Evolutionary conservation across 495 filamentous ascomycete species (phyloP).

Genomic region (Neurospora discreta): DNA sequence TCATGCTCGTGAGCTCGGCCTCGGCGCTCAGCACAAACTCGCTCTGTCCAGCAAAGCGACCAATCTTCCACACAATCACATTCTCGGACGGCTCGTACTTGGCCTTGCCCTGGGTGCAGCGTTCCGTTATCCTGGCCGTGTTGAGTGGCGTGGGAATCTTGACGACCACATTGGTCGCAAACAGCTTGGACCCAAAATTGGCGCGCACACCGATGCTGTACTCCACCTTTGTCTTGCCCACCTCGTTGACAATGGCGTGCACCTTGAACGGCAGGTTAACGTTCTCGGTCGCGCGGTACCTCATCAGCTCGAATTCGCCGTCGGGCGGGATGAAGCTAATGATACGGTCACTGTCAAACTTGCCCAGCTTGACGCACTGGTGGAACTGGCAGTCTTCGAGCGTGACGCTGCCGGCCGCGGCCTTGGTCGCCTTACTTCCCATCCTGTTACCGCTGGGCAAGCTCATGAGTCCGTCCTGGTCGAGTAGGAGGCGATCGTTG

Average conservation of each 20-base stretch:
- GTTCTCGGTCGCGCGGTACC: slow-evolving; percentile 98
- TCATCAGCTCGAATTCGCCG: slow-evolving; percentile 98
- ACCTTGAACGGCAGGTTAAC: slow-evolving; percentile 99
- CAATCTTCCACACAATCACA: slow-evolving; percentile 98
- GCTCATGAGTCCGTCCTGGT: slow-evolving; percentile 56
- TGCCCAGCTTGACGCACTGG: slow-evolving; percentile 95
- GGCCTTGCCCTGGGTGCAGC: slow-evolving; percentile 88
- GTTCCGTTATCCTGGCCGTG: slow-evolving; percentile 87
- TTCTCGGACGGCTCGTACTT: slow-evolving; percentile 98
- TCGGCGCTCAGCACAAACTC: slow-evolving; percentile 94
- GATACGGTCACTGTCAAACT: slow-evolving; percentile 94
- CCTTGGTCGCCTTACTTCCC: slow-evolving; percentile 80
- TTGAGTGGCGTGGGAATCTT: slow-evolving; percentile 94
- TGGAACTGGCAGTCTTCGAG: slow-evolving; percentile 99
- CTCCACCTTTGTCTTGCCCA: slow-evolving; percentile 95
- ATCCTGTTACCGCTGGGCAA: slow-evolving; percentile 58
- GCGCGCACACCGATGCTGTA: slow-evolving; percentile 96
- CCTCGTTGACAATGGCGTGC: slow-evolving; percentile 94
- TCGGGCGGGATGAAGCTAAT: slow-evolving; percentile 97
- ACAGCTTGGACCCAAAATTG: slow-evolving; percentile 92
- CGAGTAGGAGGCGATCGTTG: slow-evolving; percentile 88
- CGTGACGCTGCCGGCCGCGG: slow-evolving; percentile 89
- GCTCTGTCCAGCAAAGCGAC: slow-evolving; percentile 87
- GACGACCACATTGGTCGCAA: slow-evolving; percentile 95
- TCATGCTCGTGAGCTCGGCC: slow-evolving; percentile 89